phyloP scores from a whole-genome alignment of 768 basidiomycete species.

The Boletales sp. region DNA sequence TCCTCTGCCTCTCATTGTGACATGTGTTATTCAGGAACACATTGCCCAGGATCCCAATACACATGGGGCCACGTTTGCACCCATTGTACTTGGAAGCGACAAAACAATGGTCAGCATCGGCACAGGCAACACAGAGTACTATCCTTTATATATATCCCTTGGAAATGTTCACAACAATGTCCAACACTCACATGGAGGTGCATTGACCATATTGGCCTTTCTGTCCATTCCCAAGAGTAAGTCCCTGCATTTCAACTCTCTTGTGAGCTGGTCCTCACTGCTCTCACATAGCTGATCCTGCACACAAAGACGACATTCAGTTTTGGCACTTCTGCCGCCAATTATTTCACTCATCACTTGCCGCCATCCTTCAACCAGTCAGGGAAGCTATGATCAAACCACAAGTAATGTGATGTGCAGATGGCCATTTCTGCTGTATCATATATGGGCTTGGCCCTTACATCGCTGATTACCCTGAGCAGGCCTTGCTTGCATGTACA shows the following conservation, averaged over 20 bases:
- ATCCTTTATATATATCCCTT: slow-evolving; percentile 13
- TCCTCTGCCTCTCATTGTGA: no score
- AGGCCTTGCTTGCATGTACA: neutral
- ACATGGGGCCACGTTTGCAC: slow-evolving; percentile 12
- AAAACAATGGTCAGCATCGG: slow-evolving; percentile 14
- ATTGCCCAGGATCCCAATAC: slow-evolving; percentile 16
- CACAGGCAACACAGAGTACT: slow-evolving; percentile 13
- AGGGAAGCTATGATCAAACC: no score
- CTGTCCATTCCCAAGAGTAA: no score
- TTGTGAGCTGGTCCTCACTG: neutral
- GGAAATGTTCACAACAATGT: slow-evolving; percentile 16
- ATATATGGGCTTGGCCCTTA: neutral
- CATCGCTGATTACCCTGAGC: neutral
- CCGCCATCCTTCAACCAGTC: no score
- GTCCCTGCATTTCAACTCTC: no score
- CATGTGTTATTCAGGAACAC: slow-evolving; percentile 9
- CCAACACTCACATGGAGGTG: neutral
- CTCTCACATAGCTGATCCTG: neutral
- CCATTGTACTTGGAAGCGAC: slow-evolving; percentile 16
- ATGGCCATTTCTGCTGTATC: neutral
- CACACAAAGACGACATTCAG: no score
- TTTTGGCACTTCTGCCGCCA: no score
- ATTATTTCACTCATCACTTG: neutral
- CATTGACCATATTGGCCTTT: slow-evolving; percentile 2
- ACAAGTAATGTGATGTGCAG: neutral